Evolutionary conservation across 768 basidiomycete genomes (phyloP).

Genomic region (Galerina marginata): DNA sequence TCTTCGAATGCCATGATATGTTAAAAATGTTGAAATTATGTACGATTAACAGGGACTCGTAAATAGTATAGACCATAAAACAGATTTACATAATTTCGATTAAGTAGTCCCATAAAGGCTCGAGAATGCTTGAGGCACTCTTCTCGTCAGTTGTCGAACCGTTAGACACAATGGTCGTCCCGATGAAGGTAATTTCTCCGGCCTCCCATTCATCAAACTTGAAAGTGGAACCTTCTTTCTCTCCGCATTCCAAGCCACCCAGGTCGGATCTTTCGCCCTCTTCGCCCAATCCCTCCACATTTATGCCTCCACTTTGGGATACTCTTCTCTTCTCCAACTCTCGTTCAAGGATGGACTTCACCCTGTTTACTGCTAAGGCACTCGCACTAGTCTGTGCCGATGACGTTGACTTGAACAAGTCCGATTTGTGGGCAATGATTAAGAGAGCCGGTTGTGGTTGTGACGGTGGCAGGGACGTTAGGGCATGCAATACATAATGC

Average conservation of each 20-base stretch:
- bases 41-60: background rate
- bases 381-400: conserved; percentile 41
- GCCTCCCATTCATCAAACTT: conserved; percentile 86
- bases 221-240: conserved; percentile 59
- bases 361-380: conserved; percentile 67
- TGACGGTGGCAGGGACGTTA: conserved; percentile 77
- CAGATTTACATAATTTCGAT: conserved; percentile 42
- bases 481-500: conserved; percentile 69
- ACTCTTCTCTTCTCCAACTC: conserved; percentile 80
- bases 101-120: conserved; percentile 53
- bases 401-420: conserved; percentile 62
- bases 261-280: conserved; percentile 69
- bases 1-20: no score
- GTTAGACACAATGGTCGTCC: conserved; percentile 51
- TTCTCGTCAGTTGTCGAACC: conserved; percentile 42
- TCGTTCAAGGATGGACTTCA: conserved; percentile 79
- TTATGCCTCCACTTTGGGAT: conserved; percentile 68
- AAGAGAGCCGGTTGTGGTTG: conserved; percentile 62
- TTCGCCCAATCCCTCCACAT: conserved; percentile 74
- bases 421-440: conserved; percentile 79
- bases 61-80: background rate
- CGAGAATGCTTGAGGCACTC: conserved; percentile 38
- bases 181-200: conserved; percentile 73
- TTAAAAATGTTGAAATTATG: background rate
- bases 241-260: conserved; percentile 76